phyloP scores from a whole-genome alignment of 805 yeast species.

The Starmerella cellae region DNA sequence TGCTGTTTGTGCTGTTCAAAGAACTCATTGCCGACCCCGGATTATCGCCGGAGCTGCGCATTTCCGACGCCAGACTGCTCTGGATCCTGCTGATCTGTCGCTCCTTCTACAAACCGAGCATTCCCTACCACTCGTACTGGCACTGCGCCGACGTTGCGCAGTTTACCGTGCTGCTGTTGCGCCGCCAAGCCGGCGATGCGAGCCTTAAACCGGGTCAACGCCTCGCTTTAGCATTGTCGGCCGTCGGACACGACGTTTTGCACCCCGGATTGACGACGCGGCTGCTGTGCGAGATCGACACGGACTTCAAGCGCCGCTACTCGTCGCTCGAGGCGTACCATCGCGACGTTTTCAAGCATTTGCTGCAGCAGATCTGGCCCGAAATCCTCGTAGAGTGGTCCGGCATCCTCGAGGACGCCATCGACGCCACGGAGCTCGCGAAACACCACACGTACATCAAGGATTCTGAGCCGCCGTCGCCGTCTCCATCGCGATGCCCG shows the following conservation, averaged over 20 bases:
- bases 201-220: slow-evolving; percentile 32
- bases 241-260: slow-evolving; percentile 89
- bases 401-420: slow-evolving; percentile 24
- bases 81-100: slow-evolving; percentile 54
- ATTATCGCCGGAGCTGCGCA: slow-evolving; percentile 10
- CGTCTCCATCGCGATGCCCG: neutral
- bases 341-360: slow-evolving; percentile 43
- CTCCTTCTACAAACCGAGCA: slow-evolving; percentile 68
- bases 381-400: slow-evolving; percentile 6
- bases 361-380: slow-evolving; percentile 42
- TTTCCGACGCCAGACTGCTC: slow-evolving; percentile 37
- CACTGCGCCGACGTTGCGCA: slow-evolving; percentile 95
- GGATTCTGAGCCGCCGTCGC: neutral
- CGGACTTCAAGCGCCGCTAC: slow-evolving; percentile 54
- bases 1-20: slow-evolving; percentile 44
- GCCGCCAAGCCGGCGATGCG: slow-evolving; percentile 2
- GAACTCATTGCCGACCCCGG: slow-evolving; percentile 27
- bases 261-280: slow-evolving; percentile 93
- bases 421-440: slow-evolving; percentile 90
- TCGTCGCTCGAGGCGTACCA: slow-evolving; percentile 73
- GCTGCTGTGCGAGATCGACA: slow-evolving; percentile 42
- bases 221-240: slow-evolving; percentile 57
- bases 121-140: slow-evolving; percentile 87
- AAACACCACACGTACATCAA: slow-evolving; percentile 40
- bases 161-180: slow-evolving; percentile 48